phyloP scores from a whole-genome alignment of 2,329 filamentous ascomycete genomes.

The Trichoderma brevicompactum region DNA sequence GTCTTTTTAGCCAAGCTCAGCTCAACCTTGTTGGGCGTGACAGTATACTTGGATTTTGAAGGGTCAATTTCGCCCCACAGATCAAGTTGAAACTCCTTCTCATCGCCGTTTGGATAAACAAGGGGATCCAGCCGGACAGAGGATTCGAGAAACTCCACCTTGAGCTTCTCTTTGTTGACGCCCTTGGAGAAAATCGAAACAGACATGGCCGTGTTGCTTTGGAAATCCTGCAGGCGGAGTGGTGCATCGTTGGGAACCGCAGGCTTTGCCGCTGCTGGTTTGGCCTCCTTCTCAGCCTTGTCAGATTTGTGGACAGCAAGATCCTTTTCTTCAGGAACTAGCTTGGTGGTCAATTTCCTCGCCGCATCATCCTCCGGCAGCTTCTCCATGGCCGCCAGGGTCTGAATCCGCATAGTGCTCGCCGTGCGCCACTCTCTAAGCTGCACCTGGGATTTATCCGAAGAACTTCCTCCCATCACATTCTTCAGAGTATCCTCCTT shows the following conservation, averaged over 20 bases:
- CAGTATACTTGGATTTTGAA: constrained; percentile 61
- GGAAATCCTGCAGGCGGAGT: constrained; percentile 43
- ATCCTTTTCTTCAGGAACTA: constrained; percentile 41
- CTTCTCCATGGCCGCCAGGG: constrained; percentile 50
- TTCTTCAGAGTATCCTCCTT: constrained; percentile 15
- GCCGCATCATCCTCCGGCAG: constrained; percentile 51
- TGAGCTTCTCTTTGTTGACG: constrained; percentile 47
- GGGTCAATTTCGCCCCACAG: constrained; percentile 70
- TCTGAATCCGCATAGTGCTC: constrained; percentile 52
- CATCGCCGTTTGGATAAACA: constrained; percentile 53
- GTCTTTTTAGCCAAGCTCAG: constrained; percentile 70
- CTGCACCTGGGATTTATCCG: constrained; percentile 19
- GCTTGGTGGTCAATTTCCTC: constrained; percentile 50
- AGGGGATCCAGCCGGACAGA: constrained; percentile 39
- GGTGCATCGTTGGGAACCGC: constrained; percentile 34
- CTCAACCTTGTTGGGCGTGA: constrained; percentile 81
- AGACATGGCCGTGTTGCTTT: constrained; percentile 42
- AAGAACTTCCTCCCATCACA: background rate
- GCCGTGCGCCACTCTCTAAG: constrained; percentile 46
- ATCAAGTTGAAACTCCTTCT: constrained; percentile 65
- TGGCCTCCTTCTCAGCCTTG: background rate
- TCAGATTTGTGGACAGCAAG: constrained; percentile 33
- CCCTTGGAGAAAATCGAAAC: constrained; percentile 51
- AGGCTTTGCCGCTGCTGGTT: constrained; percentile 29
- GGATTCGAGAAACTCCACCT: constrained; percentile 42